Evolutionary conservation across 108 stramenopile species (phyloP).

Genomic region (Parietichytrium sp.): DNA sequence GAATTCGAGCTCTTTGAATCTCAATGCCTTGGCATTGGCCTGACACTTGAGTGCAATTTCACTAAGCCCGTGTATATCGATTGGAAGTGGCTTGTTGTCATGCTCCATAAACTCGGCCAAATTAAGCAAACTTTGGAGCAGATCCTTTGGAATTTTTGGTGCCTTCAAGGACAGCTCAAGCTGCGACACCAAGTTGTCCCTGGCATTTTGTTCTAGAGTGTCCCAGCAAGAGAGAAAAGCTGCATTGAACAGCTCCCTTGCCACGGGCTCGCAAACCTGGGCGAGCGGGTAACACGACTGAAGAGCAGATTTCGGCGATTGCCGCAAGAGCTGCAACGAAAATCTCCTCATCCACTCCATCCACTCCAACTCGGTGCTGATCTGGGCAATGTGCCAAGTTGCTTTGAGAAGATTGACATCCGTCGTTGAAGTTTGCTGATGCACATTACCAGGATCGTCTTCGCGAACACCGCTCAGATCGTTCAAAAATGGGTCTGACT

Average conservation of each 20-base stretch:
- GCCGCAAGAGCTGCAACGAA: slow-evolving; percentile 82
- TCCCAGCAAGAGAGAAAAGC: slow-evolving; percentile 95
- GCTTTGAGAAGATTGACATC: slow-evolving; percentile 71
- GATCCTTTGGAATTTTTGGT: slow-evolving; percentile 70
- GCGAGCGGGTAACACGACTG: slow-evolving; percentile 81
- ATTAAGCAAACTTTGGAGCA: slow-evolving; percentile 87
- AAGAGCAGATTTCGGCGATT: slow-evolving; percentile 84
- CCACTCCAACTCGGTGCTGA: slow-evolving; percentile 90
- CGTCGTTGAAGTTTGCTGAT: background rate
- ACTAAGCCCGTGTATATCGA: slow-evolving; percentile 83
- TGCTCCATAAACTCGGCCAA: slow-evolving; percentile 97
- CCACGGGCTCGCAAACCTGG: slow-evolving; percentile 86
- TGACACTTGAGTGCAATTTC: slow-evolving; percentile 89
- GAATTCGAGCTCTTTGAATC: slow-evolving; percentile 86
- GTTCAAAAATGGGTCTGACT: too few relatives aligned
- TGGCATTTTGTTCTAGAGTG: slow-evolving; percentile 72
- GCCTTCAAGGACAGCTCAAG: slow-evolving; percentile 79
- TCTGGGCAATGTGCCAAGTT: slow-evolving; percentile 88
- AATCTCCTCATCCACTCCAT: slow-evolving; percentile 92
- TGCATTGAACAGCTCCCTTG: slow-evolving; percentile 90
- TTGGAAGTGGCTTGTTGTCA: slow-evolving; percentile 83
- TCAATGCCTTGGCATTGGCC: slow-evolving; percentile 90
- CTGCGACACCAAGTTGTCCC: slow-evolving; percentile 72
- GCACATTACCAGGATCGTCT: background rate
- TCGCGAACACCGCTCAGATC: background rate